Conservation (phyloP, 176 grass and related monocot genomes). For the Bonia amplexicaulis region DNA sequence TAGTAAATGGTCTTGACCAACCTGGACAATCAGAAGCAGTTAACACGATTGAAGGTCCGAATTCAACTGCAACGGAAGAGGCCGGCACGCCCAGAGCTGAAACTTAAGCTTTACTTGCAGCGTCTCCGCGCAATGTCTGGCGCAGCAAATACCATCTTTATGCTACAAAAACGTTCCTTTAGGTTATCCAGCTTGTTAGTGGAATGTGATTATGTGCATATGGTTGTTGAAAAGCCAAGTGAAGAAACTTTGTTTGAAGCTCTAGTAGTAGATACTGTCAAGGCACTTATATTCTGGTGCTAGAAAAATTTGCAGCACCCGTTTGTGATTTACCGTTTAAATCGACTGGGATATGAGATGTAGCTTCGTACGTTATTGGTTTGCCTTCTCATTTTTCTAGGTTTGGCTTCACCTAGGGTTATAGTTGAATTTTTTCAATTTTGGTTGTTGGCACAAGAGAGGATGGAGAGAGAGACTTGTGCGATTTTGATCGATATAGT, state of each 20-base stretch:
- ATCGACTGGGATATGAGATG: not conserved
- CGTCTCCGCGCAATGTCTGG: not conserved
- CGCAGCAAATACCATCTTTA: not conserved
- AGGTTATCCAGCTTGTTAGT: not conserved
- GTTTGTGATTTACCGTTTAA: not conserved
- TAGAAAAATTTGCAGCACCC: not conserved
- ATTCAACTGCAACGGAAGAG: slow-evolving; percentile 26
- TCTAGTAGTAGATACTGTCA: not conserved
- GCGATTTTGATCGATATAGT: no score
- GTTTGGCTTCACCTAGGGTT: no score
- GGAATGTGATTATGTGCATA: slow-evolving; percentile 41
- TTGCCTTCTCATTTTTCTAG: not conserved
- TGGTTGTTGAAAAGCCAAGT: not conserved
- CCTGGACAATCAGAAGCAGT: slow-evolving; percentile 22
- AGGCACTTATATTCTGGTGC: not conserved
- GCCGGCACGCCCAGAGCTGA: slow-evolving; percentile 3
- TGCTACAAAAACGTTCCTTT: not conserved
- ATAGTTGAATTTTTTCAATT: no score
- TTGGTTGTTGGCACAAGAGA: rapidly evolving
- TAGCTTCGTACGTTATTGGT: not conserved
- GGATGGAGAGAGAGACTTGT: rapidly evolving
- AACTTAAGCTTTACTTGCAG: slow-evolving; percentile 3
- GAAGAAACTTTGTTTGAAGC: slow-evolving; percentile 1
- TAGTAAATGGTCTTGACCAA: slow-evolving; percentile 36
- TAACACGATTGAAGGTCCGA: slow-evolving; percentile 17